Evolutionary conservation across 768 basidiomycete species (phyloP).

Genomic region (Gelatoporia subvermispora): DNA sequence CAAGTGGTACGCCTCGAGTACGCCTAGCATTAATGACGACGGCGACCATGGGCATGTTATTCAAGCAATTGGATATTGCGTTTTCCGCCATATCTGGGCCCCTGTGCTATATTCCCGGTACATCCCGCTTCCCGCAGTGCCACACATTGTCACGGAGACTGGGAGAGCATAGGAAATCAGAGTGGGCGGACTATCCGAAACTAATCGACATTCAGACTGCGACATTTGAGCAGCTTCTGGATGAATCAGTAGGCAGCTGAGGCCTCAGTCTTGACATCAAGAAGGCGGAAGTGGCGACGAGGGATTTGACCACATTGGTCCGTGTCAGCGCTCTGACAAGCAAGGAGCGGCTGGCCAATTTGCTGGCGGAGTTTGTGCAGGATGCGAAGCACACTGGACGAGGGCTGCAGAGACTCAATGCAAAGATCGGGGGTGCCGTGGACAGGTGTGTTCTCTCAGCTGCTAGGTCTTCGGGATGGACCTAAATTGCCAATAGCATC

Average conservation of each 20-base stretch:
- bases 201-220: slow-evolving; percentile 57
- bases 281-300: slow-evolving; percentile 73
- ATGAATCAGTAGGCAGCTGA: slow-evolving; percentile 53
- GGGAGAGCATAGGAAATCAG: slow-evolving; percentile 16
- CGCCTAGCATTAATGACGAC: too few species aligned
- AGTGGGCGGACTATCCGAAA: slow-evolving; percentile 57
- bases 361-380: slow-evolving; percentile 48
- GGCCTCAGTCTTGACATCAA: slow-evolving; percentile 63
- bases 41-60: slow-evolving; percentile 42
- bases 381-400: slow-evolving; percentile 59
- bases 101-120: slow-evolving; percentile 56
- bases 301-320: slow-evolving; percentile 60
- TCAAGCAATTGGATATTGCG: slow-evolving; percentile 35
- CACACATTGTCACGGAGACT: slow-evolving; percentile 10
- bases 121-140: slow-evolving; percentile 48
- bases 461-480: not conserved
- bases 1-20: too few species aligned
- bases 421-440: slow-evolving; percentile 69
- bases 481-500: slow-evolving; percentile 41
- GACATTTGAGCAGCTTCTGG: slow-evolving; percentile 59
- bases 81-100: slow-evolving; percentile 50
- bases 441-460: slow-evolving; percentile 50
- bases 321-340: slow-evolving; percentile 57
- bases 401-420: slow-evolving; percentile 55
- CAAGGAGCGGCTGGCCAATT: slow-evolving; percentile 48